Percentiles rank a stretch among this genome's conserved stretches.
phyloP scores from a whole-genome alignment of 140 eudicot species.

The Oenanthe javanica region DNA sequence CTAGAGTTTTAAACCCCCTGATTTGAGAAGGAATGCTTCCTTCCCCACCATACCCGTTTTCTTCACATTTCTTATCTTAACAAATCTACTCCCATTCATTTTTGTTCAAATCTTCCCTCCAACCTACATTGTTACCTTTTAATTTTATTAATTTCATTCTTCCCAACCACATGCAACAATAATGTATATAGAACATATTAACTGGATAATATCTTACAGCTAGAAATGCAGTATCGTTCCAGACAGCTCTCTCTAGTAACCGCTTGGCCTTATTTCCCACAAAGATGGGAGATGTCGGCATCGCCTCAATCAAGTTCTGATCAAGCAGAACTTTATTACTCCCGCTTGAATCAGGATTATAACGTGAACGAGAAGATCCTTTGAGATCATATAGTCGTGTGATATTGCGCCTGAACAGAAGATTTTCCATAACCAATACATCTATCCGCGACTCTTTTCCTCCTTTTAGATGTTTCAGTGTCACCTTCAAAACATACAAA shows the following conservation, averaged over 20 bases:
- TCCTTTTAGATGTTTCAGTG: conserved; percentile 44
- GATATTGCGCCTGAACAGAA: conserved; percentile 38
- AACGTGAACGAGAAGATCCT: conserved; percentile 57
- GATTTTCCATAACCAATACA: conserved; percentile 61
- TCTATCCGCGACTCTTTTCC: conserved; percentile 54
- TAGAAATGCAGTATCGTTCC: conserved; percentile 62
- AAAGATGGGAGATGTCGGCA: conserved; percentile 65
- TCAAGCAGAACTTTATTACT: conserved; percentile 54
- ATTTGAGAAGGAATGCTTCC: no score
- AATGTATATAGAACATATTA: neutral
- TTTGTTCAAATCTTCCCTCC: no score
- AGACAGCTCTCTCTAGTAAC: conserved; percentile 52
- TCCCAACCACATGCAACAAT: no score
- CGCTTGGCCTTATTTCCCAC: conserved; percentile 51
- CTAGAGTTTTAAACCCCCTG: no score
- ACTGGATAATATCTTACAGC: conserved; percentile 35
- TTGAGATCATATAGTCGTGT: conserved; percentile 57
- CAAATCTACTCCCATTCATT: no score
- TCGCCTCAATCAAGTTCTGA: conserved; percentile 52
- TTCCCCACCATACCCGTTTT: no score
- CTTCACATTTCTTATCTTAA: no score
- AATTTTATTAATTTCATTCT: no score
- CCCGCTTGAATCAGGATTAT: conserved; percentile 56
- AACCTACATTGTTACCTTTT: no score
- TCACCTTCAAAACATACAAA: conserved; percentile 24